These are phyloP conservation scores for Blakeslea trispora DNA, from an alignment of 371 early-diverging fungal species.

Conservation along the genomic window DNA sequence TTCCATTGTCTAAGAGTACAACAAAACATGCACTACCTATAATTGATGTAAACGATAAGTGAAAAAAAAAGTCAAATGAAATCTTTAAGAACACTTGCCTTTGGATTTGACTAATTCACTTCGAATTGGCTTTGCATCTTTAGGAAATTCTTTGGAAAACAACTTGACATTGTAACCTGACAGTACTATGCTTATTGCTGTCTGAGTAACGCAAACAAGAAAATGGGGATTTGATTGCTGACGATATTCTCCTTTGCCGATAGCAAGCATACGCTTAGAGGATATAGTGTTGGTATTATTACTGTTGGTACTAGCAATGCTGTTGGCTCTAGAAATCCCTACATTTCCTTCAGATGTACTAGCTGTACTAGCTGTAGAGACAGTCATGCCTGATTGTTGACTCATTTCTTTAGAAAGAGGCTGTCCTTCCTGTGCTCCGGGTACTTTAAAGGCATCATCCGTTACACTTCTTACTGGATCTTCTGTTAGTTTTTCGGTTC, in stretches of 20 bases:
- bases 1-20: conserved; percentile 29
- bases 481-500: too few relatives aligned
- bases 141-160: conserved; percentile 19
- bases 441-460: too few relatives aligned
- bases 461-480: too few relatives aligned
- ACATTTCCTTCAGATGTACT: conserved; percentile 5
- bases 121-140: conserved; percentile 16
- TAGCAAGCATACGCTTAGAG: conserved; percentile 28
- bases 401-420: conserved; percentile 1
- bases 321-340: not conserved
- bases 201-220: conserved; percentile 22
- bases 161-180: conserved; percentile 39
- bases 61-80: not conserved
- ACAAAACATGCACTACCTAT: conserved; percentile 29
- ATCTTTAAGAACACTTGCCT: conserved; percentile 26
- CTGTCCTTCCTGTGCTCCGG: too few relatives aligned
- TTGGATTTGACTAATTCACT: conserved; percentile 24
- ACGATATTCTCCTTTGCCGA: conserved; percentile 34
- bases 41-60: not conserved
- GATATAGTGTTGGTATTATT: conserved; percentile 8
- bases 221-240: conserved; percentile 43
- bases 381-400: conserved; percentile 5
- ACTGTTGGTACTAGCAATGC: conserved; percentile 10
- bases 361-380: too few relatives aligned
- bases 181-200: conserved; percentile 19